Evolutionary conservation across 371 early-diverging fungal genomes (phyloP), one percentile per base, ranked within the genome.

Genomic region (Fennellomyces sp.): DNA sequence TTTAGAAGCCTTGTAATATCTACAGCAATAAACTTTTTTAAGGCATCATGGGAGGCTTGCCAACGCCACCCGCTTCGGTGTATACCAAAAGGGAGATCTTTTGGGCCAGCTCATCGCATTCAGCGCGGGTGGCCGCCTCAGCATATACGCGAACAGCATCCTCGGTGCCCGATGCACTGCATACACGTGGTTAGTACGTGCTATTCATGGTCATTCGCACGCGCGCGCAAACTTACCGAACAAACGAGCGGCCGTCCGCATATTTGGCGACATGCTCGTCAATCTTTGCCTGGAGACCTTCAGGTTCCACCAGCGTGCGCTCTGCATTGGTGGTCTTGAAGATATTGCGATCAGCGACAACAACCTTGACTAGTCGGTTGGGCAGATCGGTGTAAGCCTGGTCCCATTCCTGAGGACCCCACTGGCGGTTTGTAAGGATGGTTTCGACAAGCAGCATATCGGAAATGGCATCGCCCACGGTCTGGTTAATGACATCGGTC

Each of bases 141-240:
- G 98, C 97, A 78, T 97, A 99, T 17, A 99, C 94, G 53, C 99
- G 89, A 28, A 99, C 98, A 26, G 98, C 91, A 78, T 99, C 99
- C 78, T 99, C 99, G 19, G 99, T 99, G 26, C 99, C 99, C n/a
- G 97, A 97, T 30, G 99, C 99, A 63, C 97, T 86, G 57, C 19
- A 29, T n/a, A 25, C 1, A 31, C 47, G 19, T 52, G 30, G 26
- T 23, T 35, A n/a, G n/a, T n/a, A n/a, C n/a, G n/a, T n/a, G n/a
- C n/a, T n/a, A n/a, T n/a, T n/a, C n/a, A n/a, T n/a, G n/a, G n/a
- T n/a, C n/a, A n/a, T n/a, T n/a, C n/a, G 12, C 25, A 8, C 33
- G 11, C 7, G 12, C 53, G 25, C 8, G 15, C 11, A 28, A 41
- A 64, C 71, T 66, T 81, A 89, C 89, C 97, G 87, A 27, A 97